Evolutionary conservation across 768 basidiomycete genomes (phyloP), one percentile per base, ranked within the genome.

Genomic region (Coprinopsis sp.): DNA sequence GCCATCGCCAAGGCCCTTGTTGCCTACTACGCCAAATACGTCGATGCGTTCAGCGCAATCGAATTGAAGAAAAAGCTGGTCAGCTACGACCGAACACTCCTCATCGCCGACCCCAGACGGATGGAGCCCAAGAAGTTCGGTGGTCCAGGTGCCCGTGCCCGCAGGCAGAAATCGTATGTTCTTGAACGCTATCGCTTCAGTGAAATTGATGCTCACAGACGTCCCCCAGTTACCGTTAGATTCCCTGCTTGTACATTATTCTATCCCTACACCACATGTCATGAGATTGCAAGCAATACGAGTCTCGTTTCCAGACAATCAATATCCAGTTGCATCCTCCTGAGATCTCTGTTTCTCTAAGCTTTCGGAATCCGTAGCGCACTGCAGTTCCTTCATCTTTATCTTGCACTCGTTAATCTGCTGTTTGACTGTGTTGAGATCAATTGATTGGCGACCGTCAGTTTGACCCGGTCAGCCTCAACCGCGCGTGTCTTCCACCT

Each of bases 71-170:
- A 98, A 81, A 91, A 89, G 68, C 73, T 98, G 57, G 89, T 96
- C 52, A 84, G 91, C 13, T 98, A 98, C 68, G 96, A 99, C 76
- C 78, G 88, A 56, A 82, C 88, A 40, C 72, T 95, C 51, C 69
- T 94, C 60, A 93, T 94, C 55, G 88, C 92, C 47, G 92, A 95
- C 66, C 92, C 91, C 55, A 84, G 96, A 73, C 86, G 95, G 76
- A 90, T 88, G 86, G 95, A 98, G 69, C 95, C 95, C 59, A 97
- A 97, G 84, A 96, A 95, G 74, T 97, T 98, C 67, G 95, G 94
- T 80, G 94, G 94, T 77, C 79, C 77, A 67, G 94, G 94, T 84
- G 94, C 94, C 56, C 91, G 94, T 80, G 92, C 93, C 50, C 89
- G 93, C 76, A 86, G 93, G 72, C 94, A 96, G 78, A 96, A 95